Evolutionary conservation across 306 rosid genomes (phyloP).

Genomic region (Cyclanthera cordifolia): DNA sequence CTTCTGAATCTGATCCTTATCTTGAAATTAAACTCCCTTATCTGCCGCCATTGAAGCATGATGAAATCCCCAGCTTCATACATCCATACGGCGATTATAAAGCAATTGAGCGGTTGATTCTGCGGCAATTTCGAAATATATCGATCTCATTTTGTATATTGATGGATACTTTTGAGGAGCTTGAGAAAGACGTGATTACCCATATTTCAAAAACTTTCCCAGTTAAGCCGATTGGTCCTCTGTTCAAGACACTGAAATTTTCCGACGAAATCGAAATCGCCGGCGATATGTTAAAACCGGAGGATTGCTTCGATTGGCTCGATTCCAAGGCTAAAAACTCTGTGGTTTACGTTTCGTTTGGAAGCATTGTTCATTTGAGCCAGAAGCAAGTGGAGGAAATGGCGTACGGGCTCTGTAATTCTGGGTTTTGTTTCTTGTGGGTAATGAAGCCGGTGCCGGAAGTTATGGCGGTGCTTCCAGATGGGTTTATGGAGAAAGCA

Average conservation of each 20-base stretch:
- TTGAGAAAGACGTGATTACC: constrained; percentile 28
- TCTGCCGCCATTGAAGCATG: constrained; percentile 6
- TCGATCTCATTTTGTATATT: constrained; percentile 32
- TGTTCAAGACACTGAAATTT: constrained; percentile 33
- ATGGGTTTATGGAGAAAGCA: constrained; percentile 29
- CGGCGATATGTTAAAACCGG: constrained; percentile 34
- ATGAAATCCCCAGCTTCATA: constrained; percentile 21
- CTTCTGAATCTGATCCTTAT: constrained; percentile 9
- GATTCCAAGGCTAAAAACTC: constrained; percentile 22
- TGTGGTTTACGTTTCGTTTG: constrained; percentile 49
- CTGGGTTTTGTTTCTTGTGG: constrained; percentile 38
- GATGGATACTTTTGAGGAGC: constrained; percentile 45
- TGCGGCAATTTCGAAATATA: constrained; percentile 6
- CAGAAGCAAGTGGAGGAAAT: constrained; percentile 45
- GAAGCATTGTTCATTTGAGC: constrained; percentile 28
- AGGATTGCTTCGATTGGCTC: constrained; percentile 41
- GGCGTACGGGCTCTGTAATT: constrained; percentile 30
- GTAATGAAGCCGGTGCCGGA: constrained; percentile 29
- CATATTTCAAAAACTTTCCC: constrained; percentile 18
- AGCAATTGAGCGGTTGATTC: not conserved
- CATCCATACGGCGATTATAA: not conserved
- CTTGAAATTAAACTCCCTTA: constrained; percentile 7
- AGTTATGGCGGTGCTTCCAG: constrained; percentile 11
- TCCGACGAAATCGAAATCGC: constrained; percentile 15
- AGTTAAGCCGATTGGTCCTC: constrained; percentile 41